These are phyloP conservation scores for Syncephalis plumigaleata DNA, from an alignment of 371 early-diverging fungal genomes.

Conservation along the genomic window DNA sequence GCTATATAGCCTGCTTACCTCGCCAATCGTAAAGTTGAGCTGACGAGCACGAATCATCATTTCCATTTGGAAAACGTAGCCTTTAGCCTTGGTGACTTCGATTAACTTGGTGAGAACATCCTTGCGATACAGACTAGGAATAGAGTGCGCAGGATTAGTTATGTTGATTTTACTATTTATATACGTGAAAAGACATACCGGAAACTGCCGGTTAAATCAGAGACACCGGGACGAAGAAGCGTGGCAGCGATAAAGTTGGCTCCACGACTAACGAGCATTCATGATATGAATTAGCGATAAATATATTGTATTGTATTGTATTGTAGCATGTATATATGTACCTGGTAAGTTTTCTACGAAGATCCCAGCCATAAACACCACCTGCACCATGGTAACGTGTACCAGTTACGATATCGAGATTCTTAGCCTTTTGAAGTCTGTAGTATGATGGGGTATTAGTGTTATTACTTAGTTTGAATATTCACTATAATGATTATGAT, in stretches of 20 bases:
- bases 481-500: constrained; percentile 14
- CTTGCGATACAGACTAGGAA: constrained; percentile 77
- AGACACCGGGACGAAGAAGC: constrained; percentile 77
- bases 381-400: constrained; percentile 84
- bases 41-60: constrained; percentile 96
- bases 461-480: not conserved
- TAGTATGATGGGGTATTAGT: constrained; percentile 1
- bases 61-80: constrained; percentile 99
- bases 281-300: constrained; percentile 1
- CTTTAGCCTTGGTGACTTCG: constrained; percentile 74
- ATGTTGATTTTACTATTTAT: not conserved
- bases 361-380: constrained; percentile 97
- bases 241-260: constrained; percentile 95
- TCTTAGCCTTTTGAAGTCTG: constrained; percentile 60
- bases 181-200: too few relatives aligned
- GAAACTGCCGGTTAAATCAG: constrained; percentile 96
- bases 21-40: constrained; percentile 74
- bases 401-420: constrained; percentile 91
- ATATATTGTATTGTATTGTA: not conserved
- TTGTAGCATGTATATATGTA: constrained; percentile 10
- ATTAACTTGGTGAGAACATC: constrained; percentile 75
- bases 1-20: constrained; percentile 15
- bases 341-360: constrained; percentile 90
- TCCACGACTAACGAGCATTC: constrained; percentile 45
- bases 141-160: not conserved